Conservation (phyloP, 2,329 filamentous ascomycete genomes). For the Lasiodiplodia theobromae region DNA sequence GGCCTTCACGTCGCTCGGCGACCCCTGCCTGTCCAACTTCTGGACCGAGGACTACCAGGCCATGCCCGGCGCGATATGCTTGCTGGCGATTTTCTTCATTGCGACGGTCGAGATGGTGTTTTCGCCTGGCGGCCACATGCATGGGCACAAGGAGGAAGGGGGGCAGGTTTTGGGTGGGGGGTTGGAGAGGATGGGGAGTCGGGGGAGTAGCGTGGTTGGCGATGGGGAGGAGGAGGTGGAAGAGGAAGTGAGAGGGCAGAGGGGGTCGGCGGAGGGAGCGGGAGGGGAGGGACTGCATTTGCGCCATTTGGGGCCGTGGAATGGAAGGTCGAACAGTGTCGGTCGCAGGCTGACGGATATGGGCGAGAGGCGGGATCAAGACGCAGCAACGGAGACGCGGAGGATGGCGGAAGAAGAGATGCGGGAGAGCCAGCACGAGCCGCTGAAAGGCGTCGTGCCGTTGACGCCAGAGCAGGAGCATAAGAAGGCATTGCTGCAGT, state of each 20-base stretch:
- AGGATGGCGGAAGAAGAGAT: slow-evolving; percentile 27
- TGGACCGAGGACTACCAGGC: slow-evolving; percentile 48
- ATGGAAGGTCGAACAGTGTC: slow-evolving; percentile 13
- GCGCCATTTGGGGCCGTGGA: slow-evolving; percentile 23
- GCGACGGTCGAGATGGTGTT: slow-evolving; percentile 89
- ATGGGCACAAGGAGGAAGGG: slow-evolving; percentile 63
- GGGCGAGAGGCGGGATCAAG: neutral
- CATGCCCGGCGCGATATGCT: slow-evolving; percentile 48
- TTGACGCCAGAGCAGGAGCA: slow-evolving; percentile 51
- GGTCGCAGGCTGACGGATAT: neutral
- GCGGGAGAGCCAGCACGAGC: neutral
- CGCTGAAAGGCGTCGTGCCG: slow-evolving; percentile 47
- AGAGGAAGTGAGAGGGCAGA: neutral
- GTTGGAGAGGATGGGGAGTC: neutral
- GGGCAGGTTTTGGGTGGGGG: slow-evolving; percentile 53
- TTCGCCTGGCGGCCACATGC: slow-evolving; percentile 59
- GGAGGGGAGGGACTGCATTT: slow-evolving; percentile 1
- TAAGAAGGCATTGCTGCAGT: slow-evolving; percentile 55
- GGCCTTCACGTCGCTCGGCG: slow-evolving; percentile 47
- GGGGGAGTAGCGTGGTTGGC: neutral
- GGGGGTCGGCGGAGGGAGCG: neutral
- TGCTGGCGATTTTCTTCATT: slow-evolving; percentile 63
- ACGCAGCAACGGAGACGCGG: slow-evolving; percentile 9
- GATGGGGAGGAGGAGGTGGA: neutral
- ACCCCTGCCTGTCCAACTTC: slow-evolving; percentile 47